A percentile compares a stretch with the other conserved stretches of the same genome.
Conservation (phyloP, 2,329 filamentous ascomycete species). For the Fusarium compactum region DNA sequence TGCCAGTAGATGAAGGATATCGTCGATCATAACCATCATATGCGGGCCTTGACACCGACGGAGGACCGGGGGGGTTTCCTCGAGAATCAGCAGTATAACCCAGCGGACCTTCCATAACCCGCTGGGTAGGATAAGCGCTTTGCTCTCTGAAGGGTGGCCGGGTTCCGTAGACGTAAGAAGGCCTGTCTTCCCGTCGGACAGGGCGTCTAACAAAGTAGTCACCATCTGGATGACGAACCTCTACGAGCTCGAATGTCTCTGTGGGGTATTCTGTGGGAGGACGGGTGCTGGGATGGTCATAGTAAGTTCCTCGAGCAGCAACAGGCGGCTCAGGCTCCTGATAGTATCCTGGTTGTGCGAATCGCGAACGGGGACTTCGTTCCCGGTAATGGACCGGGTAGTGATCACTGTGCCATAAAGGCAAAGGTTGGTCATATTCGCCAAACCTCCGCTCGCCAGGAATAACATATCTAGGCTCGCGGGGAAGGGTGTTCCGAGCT, state of each 20-base stretch:
- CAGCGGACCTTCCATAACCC: background rate
- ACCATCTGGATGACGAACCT: constrained; percentile 58
- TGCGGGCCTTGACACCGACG: constrained; percentile 7
- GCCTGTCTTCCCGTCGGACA: constrained; percentile 47
- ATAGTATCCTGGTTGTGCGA: constrained; percentile 16
- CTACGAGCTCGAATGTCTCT: constrained; percentile 60
- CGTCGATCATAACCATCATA: constrained; percentile 61
- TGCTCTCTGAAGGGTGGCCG: constrained; percentile 26
- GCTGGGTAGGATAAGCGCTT: constrained; percentile 19
- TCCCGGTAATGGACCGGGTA: constrained; percentile 21
- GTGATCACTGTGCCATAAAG: constrained; percentile 27
- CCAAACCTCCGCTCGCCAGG: constrained; percentile 12
- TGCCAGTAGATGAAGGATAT: constrained; percentile 48
- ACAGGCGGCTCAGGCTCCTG: constrained; percentile 23
- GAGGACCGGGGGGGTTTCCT: constrained; percentile 6
- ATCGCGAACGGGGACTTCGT: constrained; percentile 15
- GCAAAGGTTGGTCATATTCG: constrained; percentile 1
- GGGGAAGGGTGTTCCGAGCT: constrained; percentile 33
- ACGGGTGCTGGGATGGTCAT: constrained; percentile 15
- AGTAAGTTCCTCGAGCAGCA: constrained; percentile 12
- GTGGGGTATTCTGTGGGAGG: constrained; percentile 22
- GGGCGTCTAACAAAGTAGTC: constrained; percentile 62
- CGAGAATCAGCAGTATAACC: constrained; percentile 14
- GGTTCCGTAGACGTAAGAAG: constrained; percentile 46
- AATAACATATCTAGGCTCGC: constrained; percentile 15